These are phyloP conservation scores for Saxophila tyrrhenica DNA, from an alignment of 495 filamentous ascomycete genomes.

Conservation along the genomic window DNA sequence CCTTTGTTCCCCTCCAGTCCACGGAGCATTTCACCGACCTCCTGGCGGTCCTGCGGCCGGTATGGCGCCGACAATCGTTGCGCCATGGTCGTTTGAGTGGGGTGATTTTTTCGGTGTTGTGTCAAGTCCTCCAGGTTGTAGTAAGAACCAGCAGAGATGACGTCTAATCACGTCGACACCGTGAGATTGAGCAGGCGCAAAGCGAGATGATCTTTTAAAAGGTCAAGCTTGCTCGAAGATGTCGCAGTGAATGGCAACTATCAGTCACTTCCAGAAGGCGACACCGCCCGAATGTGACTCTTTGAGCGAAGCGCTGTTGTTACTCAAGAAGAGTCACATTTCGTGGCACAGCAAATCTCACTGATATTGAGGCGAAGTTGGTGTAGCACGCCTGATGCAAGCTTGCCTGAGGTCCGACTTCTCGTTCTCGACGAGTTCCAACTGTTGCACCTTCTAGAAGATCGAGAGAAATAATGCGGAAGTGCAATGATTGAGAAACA, in stretches of 20 bases:
- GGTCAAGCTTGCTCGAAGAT: not conserved
- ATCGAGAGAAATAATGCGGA: not conserved
- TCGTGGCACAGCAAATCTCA: not conserved
- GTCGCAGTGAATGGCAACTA: no score
- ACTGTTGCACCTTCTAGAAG: not conserved
- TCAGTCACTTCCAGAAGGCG: no score
- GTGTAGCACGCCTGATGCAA: not conserved
- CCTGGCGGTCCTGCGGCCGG: slow-evolving; percentile 49
- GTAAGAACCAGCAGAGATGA: not conserved
- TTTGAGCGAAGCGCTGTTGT: not conserved
- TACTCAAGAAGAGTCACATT: not conserved
- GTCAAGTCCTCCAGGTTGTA: not conserved
- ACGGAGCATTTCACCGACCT: slow-evolving; percentile 53
- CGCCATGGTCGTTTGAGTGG: slow-evolving; percentile 26
- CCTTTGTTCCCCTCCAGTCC: slow-evolving; percentile 40
- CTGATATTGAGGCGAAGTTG: not conserved
- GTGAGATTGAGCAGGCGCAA: no score
- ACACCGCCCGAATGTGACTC: not conserved
- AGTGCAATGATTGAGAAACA: no score
- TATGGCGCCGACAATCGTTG: slow-evolving; percentile 39
- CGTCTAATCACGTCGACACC: not conserved
- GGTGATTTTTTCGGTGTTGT: not conserved
- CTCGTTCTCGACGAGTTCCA: not conserved
- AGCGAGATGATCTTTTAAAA: not conserved
- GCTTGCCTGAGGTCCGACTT: not conserved